A percentile compares a stretch with the other conserved stretches of the same genome.
Conservation (phyloP, 495 filamentous ascomycete species). For the Letharia lupina region DNA sequence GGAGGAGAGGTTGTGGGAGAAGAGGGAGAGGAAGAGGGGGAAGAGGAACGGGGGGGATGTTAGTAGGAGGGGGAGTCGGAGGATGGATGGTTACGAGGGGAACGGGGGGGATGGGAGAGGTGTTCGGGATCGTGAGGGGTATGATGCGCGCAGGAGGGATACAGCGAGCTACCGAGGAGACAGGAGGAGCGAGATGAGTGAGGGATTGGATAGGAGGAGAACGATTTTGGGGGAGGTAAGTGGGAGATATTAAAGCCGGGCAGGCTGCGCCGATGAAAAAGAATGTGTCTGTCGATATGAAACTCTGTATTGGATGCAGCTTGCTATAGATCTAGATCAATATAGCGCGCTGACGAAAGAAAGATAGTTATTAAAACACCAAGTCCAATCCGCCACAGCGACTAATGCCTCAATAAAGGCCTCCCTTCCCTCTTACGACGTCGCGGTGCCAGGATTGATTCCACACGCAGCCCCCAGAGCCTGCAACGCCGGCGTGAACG, state of each 20-base stretch:
- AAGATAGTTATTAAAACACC: background rate
- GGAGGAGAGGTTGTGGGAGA: slow-evolving; percentile 18
- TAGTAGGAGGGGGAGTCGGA: slow-evolving; percentile 21
- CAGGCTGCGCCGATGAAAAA: too few relatives aligned
- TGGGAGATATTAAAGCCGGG: background rate
- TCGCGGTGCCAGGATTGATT: slow-evolving; percentile 1
- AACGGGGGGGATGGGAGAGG: background rate
- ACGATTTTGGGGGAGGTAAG: slow-evolving; percentile 12
- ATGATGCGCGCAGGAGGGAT: background rate
- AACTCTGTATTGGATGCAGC: background rate
- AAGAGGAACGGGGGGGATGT: slow-evolving; percentile 16
- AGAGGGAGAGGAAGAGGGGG: background rate
- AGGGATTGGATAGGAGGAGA: slow-evolving; percentile 2
- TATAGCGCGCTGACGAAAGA: background rate
- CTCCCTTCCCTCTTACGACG: background rate
- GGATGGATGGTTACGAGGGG: background rate
- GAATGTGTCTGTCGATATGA: background rate
- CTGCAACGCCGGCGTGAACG: slow-evolving; percentile 17
- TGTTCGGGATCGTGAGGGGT: background rate
- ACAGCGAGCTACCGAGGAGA: background rate
- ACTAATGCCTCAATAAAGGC: background rate
- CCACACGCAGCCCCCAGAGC: slow-evolving; percentile 14
- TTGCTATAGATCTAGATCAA: background rate
- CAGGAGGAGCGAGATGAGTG: slow-evolving; percentile 2
- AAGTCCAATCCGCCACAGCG: background rate